Base-by-base conservation (phyloP, 352 stramenopile species). In the Pythium rhizo-oryzae region DNA sequence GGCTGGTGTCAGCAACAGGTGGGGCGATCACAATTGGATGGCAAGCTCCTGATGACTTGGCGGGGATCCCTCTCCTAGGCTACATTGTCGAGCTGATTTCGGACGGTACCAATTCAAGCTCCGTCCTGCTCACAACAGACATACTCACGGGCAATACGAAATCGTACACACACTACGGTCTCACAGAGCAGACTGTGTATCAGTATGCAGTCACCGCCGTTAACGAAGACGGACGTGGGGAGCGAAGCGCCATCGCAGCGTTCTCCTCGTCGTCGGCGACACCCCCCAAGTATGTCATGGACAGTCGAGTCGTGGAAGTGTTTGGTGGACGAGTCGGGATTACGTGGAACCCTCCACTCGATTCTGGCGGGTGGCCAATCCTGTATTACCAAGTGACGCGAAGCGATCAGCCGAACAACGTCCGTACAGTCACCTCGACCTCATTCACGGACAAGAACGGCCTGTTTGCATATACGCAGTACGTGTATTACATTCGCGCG, bases 11-110 rank as follows among this genome's bases (percentile, higher is more conserved):
- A 8, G 37, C 13, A 43, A 87, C 83, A 0, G 83, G 83, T 21
- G 83, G 81, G 12, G 66, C 70, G 8, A 73, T 89, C 35, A 77
- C 63, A 8, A 69, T 91, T 52, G 72, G 66, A 6, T 91, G 83
- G 83, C 70, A 53, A 15, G 24, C 35, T 21, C 83, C 83, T 2
- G 67, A 79, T 21, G 83, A 91, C 13, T 54, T 89, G 2, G 83
- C 83, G 18, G 81, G 79, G 8, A 30, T 88, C 21, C 56, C 58
- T 8, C 59, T 90, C 2, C 9, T 65, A 19, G 77, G 77, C 13
- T 90, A 88, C 41, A 56, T 60, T 1, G 65, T 90, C 19, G 67
- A 76, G 13, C 46, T 73, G 11, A 12, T 72, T 6, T 7, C 76
- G 6, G 33, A 65, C 2, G 52, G 67, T 4, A 58, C 35, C 15